Evolutionary conservation across 2,329 filamentous ascomycete species (phyloP), one percentile per base, ranked within the genome.

Genomic region (Aspergillus sclerotialis): DNA sequence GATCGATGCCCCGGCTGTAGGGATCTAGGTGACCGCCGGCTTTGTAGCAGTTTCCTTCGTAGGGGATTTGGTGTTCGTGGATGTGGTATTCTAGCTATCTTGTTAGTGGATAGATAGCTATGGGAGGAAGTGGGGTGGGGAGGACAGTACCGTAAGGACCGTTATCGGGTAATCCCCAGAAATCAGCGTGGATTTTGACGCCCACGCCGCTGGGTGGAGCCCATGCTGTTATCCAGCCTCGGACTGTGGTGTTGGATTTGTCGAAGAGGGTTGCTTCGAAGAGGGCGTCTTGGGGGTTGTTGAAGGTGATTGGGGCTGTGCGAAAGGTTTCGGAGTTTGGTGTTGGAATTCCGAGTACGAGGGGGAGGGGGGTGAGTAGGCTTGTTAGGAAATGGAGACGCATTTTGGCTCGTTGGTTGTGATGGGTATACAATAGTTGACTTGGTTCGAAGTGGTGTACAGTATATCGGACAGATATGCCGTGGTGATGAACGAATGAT

Each of bases 1-100:
- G 67, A 2, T 60, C 61, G 52, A 86, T 76, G 43, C 76, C 77
- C 32, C 81, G 79, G 32, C 69, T 55, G 56, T 72, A 84, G 12
- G 84, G 84, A 52, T 89, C 82, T 9, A 87, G 72, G 52, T 90
- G 84, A 2, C 67, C 75, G 4, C 75, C 66, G 1, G 84, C 80
- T 4, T 60, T 59, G 32, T 75, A 82, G 68, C 84, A 90, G 70
- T 87, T 85, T 44, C 83, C 84, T 43, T 78, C 63, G 15, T 55
- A 58, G 4, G 78, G 74, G 8, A 87, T 79, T 7, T 78, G 76
- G 12, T 66, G 50, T 33, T 71, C 73, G 60, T 90, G 84, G 45
- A 90, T 66, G 56, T 89, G 84, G 65, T 87, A 89, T 39, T 68
- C 82, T 49, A 32, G 17, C 30, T 12, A 28, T 14, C 14, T 26